Evolutionary conservation across 805 yeast genomes (phyloP), one percentile per base, ranked within the genome.

Genomic region (Kodamaea nitidulidarum): DNA sequence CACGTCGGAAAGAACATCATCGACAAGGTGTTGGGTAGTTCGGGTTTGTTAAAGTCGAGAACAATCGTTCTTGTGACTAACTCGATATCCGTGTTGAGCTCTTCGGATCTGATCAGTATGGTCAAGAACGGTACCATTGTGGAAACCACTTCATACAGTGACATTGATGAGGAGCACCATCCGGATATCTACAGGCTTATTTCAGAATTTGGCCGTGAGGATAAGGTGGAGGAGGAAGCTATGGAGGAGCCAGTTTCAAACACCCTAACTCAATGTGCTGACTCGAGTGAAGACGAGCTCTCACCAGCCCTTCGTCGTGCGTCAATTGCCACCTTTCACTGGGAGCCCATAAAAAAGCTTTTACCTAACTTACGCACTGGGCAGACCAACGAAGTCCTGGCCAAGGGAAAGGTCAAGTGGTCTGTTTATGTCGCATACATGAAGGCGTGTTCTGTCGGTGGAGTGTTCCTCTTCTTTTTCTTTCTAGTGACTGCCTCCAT

Each of bases 261-360:
- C n/a, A 22, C 10, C 4, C 5, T 11, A 7, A 11, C 8, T n/a
- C n/a, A n/a, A n/a, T n/a, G n/a, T n/a, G 22, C 22, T 8, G 22
- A 20, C 22, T 20, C 22, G 5, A 20, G 22, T 8, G 22, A 20
- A 20, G 22, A 20, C 22, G 8, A 20, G 7, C 22, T 9, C 10
- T 25, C 28, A 28, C 40, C 32, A 15, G 44, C 15, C 41, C 39
- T 27, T 7, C 36, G 50, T n/a, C 32, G 46, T 15, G 50, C 50
- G 5, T 78, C 85, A 46, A 51, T 77, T 26, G 86, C 84, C 3
- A 72, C 87, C 3, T 75, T 81, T 52, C 68, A 63, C 27, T 68
- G 72, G 47, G 60, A 61, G 27, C 65, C 65, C 0, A 45, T 62
- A 25, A 49, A 55, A 17, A 61, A 67, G 22, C 55, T 64, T 6